Evolutionary conservation across 2,329 filamentous ascomycete genomes (phyloP).

Genomic region (Calonectria pteridis): DNA sequence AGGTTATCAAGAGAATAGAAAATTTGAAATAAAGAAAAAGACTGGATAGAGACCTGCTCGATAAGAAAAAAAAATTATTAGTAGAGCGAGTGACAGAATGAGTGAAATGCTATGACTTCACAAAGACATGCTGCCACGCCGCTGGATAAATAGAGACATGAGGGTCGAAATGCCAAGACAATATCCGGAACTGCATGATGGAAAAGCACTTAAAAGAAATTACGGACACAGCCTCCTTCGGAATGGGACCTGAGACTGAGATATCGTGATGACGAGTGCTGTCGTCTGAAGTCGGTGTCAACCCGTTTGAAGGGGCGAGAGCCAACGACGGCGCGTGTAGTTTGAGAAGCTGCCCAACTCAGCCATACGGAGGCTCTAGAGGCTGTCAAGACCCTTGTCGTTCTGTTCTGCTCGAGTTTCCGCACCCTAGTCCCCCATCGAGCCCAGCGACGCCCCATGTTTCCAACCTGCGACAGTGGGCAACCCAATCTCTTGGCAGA

Average conservation of each 20-base stretch:
- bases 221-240: neutral
- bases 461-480: constrained; percentile 17
- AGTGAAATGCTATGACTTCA: neutral
- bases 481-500: constrained; percentile 5
- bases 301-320: neutral
- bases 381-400: neutral
- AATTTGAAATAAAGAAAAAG: neutral
- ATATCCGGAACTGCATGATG: neutral
- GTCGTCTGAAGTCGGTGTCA: constrained; percentile 26
- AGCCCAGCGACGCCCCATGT: constrained; percentile 12
- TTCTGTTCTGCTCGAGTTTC: neutral
- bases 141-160: neutral
- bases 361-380: constrained; percentile 5
- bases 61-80: neutral
- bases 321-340: constrained; percentile 1
- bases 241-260: neutral
- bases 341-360: constrained; percentile 6
- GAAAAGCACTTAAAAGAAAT: neutral
- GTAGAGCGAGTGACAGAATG: constrained; percentile 14
- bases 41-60: constrained; percentile 22
- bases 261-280: constrained; percentile 17
- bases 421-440: neutral
- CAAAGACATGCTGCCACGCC: neutral
- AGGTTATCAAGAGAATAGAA: neutral
- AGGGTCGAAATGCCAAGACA: neutral